These are phyloP conservation scores for Arthrinium phaeospermum DNA, from an alignment of 2,329 filamentous ascomycete species.

Conservation along the genomic window DNA sequence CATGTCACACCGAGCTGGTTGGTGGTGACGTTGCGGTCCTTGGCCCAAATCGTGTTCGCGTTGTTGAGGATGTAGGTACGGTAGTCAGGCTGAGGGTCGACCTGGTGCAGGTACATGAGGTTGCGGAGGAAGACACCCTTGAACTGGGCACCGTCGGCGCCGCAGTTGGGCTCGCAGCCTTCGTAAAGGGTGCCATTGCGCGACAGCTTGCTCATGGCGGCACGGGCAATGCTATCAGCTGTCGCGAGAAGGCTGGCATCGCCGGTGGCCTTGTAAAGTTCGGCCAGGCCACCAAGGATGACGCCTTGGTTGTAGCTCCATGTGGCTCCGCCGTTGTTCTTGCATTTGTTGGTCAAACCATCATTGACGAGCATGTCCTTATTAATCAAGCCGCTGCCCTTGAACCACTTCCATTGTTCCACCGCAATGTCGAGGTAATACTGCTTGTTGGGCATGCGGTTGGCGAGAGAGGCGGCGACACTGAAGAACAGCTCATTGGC, in stretches of 20 bases:
- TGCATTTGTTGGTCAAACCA: constrained; percentile 53
- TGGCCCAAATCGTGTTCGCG: constrained; percentile 40
- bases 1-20: constrained; percentile 38
- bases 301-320: constrained; percentile 62
- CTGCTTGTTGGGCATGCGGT: constrained; percentile 47
- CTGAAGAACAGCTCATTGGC: constrained; percentile 63
- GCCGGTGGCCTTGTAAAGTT: constrained; percentile 51
- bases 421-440: constrained; percentile 54
- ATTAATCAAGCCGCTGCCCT: constrained; percentile 56
- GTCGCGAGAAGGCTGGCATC: constrained; percentile 47
- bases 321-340: constrained; percentile 52
- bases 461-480: constrained; percentile 58
- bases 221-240: constrained; percentile 55
- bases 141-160: constrained; percentile 64
- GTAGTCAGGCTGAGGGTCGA: constrained; percentile 51
- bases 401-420: constrained; percentile 59
- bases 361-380: constrained; percentile 56
- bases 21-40: constrained; percentile 39
- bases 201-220: constrained; percentile 53
- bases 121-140: constrained; percentile 75
- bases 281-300: constrained; percentile 57
- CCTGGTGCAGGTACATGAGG: constrained; percentile 59
- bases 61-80: constrained; percentile 43
- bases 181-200: constrained; percentile 57
- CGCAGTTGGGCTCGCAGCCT: constrained; percentile 58